Percentiles rank a stretch among this genome's conserved stretches.
phyloP scores from a whole-genome alignment of 352 stramenopile species.

The Globisporangium iwayamae region DNA sequence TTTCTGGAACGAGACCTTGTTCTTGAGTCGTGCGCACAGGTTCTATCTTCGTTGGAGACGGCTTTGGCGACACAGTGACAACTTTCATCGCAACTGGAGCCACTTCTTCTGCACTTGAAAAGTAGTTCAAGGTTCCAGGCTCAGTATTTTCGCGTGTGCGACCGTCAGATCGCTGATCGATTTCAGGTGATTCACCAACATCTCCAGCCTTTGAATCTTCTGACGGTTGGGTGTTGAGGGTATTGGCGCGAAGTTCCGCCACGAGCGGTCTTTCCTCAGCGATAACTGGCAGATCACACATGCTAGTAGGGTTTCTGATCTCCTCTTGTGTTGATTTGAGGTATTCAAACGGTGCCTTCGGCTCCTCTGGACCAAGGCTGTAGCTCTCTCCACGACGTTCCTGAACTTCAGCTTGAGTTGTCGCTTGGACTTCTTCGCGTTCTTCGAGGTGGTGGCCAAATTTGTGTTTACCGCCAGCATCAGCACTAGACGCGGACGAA shows the following conservation, averaged over 20 bases:
- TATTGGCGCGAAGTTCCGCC: neutral
- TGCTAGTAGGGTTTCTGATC: neutral
- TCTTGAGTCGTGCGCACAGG: neutral
- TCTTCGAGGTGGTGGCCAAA: neutral
- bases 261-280: conserved; percentile 13
- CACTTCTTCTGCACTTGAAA: neutral
- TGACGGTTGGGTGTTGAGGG: neutral
- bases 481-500: neutral
- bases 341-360: neutral
- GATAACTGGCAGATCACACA: conserved; percentile 20
- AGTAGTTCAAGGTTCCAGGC: neutral
- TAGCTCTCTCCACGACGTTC: neutral
- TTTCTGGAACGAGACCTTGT: neutral
- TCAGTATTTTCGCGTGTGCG: neutral
- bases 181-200: conserved; percentile 11
- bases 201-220: neutral
- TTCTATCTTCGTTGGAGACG: conserved; percentile 4
- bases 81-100: neutral
- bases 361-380: no score
- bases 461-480: neutral
- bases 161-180: neutral
- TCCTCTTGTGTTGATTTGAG: neutral
- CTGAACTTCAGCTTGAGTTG: neutral
- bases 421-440: neutral
- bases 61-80: conserved; percentile 13